Evolutionary conservation across 2,329 filamentous ascomycete genomes (phyloP).

Genomic region (Nemania sp.): DNA sequence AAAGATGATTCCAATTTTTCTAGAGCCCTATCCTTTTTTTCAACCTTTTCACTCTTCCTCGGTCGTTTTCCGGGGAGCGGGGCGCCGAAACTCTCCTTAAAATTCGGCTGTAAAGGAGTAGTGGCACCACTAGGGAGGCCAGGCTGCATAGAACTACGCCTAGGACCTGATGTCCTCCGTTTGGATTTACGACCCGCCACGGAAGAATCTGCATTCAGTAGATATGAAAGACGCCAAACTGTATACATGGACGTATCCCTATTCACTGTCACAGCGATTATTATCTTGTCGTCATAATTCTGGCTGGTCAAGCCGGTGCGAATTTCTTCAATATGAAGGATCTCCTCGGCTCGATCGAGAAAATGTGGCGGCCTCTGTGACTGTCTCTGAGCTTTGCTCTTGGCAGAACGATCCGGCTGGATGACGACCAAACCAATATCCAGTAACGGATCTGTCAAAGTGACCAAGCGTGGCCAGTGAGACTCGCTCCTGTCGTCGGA

Average conservation of each 20-base stretch:
- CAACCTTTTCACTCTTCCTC: slow-evolving; percentile 55
- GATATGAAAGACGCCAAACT: slow-evolving; percentile 81
- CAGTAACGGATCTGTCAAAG: slow-evolving; percentile 80
- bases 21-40: slow-evolving; percentile 50
- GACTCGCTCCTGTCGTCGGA: slow-evolving; percentile 57
- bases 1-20: slow-evolving; percentile 70
- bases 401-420: slow-evolving; percentile 48
- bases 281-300: slow-evolving; percentile 53
- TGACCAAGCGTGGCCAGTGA: slow-evolving; percentile 76
- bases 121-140: slow-evolving; percentile 73
- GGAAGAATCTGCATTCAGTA: slow-evolving; percentile 66
- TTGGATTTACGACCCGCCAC: slow-evolving; percentile 51
- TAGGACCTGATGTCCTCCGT: slow-evolving; percentile 51
- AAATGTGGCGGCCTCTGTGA: slow-evolving; percentile 53
- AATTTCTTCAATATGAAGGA: slow-evolving; percentile 77
- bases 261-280: slow-evolving; percentile 81
- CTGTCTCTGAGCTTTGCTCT: slow-evolving; percentile 44
- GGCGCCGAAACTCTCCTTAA: slow-evolving; percentile 77
- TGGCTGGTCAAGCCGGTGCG: slow-evolving; percentile 51
- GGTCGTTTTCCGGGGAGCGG: slow-evolving; percentile 56
- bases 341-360: slow-evolving; percentile 76
- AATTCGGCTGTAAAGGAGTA: slow-evolving; percentile 72
- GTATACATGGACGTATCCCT: slow-evolving; percentile 75
- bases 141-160: slow-evolving; percentile 68
- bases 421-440: slow-evolving; percentile 83